Conservation (phyloP, 306 rosid genomes). For the Quercus agrifolia region DNA sequence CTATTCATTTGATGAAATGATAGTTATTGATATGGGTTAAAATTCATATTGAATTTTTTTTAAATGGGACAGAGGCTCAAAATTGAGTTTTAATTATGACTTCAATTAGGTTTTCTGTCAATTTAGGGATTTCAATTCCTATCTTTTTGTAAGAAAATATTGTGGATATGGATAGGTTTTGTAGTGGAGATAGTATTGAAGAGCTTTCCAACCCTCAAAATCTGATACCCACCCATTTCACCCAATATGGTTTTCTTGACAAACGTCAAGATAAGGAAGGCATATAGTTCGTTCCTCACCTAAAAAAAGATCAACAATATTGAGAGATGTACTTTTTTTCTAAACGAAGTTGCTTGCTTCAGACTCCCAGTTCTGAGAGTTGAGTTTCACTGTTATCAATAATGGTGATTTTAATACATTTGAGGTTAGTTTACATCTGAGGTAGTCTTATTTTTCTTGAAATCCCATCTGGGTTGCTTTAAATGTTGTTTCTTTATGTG, state of each 20-base stretch:
- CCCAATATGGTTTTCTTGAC: conserved; percentile 4
- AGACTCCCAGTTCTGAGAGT: not conserved
- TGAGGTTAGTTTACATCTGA: conserved; percentile 29
- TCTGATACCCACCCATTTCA: conserved; percentile 25
- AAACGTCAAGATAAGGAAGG: not conserved
- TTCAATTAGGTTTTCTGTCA: too few species aligned
- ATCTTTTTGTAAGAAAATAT: too few species aligned
- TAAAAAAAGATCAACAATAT: not conserved
- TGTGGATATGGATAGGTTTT: too few species aligned
- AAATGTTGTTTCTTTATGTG: conserved; percentile 8
- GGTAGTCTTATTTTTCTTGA: conserved; percentile 10
- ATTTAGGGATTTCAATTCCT: too few species aligned
- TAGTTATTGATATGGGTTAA: too few species aligned
- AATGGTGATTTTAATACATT: conserved; percentile 24
- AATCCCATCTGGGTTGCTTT: conserved; percentile 34
- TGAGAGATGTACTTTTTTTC: not conserved
- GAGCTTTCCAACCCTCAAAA: not conserved
- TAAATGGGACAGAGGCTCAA: too few species aligned
- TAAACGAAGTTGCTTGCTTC: conserved; percentile 20
- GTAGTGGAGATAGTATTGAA: too few species aligned
- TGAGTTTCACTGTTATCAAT: conserved; percentile 9
- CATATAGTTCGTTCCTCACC: conserved; percentile 14
- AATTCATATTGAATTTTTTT: too few species aligned
- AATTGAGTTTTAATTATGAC: too few species aligned
- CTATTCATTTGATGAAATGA: too few species aligned